Percentiles rank a stretch among this genome's conserved stretches.
Evolutionary conservation across 371 early-diverging fungal species (phyloP).

Genomic region (Apophysomyces sp.): DNA sequence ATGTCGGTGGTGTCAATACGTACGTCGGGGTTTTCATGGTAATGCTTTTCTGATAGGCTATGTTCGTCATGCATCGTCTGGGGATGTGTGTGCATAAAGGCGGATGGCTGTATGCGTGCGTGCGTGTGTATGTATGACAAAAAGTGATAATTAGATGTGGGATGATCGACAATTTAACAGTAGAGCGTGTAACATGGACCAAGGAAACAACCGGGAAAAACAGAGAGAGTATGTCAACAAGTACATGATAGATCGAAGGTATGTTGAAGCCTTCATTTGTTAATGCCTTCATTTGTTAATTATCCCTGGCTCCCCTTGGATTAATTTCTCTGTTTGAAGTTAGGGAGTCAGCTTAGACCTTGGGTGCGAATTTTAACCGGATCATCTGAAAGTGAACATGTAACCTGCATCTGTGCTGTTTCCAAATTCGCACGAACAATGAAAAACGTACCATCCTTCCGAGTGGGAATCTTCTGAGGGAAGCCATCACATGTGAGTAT

Average conservation of each 20-base stretch:
- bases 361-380: not conserved
- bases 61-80: not conserved
- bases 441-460: too few relatives aligned
- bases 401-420: too few relatives aligned
- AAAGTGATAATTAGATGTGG: not conserved
- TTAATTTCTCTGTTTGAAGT: not conserved
- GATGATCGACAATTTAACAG: not conserved
- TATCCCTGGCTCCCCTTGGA: slow-evolving; percentile 1
- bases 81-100: not conserved
- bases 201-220: not conserved
- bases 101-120: not conserved
- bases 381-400: not conserved
- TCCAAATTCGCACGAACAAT: too few relatives aligned
- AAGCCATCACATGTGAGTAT: not conserved
- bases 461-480: not conserved
- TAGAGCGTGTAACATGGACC: not conserved
- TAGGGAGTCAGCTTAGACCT: not conserved
- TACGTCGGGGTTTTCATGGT: not conserved
- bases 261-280: not conserved
- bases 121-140: not conserved
- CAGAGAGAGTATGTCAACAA: not conserved
- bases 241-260: not conserved
- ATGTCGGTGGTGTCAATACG: not conserved
- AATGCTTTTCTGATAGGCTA: not conserved
- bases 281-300: slow-evolving; percentile 3